Percentiles rank a stretch among this genome's conserved stretches.
phyloP scores from a whole-genome alignment of 805 yeast genomes.

The Candida tibetensis region DNA sequence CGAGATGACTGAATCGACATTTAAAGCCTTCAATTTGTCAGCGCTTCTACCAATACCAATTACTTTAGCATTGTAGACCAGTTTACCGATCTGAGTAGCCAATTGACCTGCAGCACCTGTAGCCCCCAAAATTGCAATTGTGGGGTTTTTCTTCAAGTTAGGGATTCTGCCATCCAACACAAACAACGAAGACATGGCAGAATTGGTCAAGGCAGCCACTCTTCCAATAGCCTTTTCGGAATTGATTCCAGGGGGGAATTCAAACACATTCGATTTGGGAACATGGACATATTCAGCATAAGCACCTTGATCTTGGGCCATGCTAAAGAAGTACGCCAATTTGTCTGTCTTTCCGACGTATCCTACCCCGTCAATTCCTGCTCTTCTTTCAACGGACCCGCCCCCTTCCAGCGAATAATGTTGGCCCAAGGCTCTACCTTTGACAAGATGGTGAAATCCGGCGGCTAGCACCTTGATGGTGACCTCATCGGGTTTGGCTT shows the following conservation, averaged over 20 bases:
- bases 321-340: slow-evolving; percentile 8
- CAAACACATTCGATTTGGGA: slow-evolving; percentile 4
- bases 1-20: slow-evolving; percentile 5
- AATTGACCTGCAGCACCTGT: slow-evolving; percentile 10
- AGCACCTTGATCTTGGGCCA: slow-evolving; percentile 5
- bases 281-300: slow-evolving; percentile 8
- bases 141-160: slow-evolving; percentile 5
- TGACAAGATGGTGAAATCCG: slow-evolving; percentile 11
- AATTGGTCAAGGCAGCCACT: slow-evolving; percentile 12
- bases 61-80: slow-evolving; percentile 8
- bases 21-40: slow-evolving; percentile 2
- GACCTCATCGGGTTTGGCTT: slow-evolving; percentile 10
- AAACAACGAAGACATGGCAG: slow-evolving; percentile 8
- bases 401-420: slow-evolving; percentile 7
- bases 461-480: slow-evolving; percentile 9
- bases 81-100: slow-evolving; percentile 9
- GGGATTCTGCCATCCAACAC: slow-evolving; percentile 10
- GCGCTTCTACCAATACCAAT: slow-evolving; percentile 8
- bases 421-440: slow-evolving; percentile 8
- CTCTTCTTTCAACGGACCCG: slow-evolving; percentile 2
- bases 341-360: slow-evolving; percentile 4
- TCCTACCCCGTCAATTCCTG: slow-evolving; percentile 14
- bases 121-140: slow-evolving; percentile 10
- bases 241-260: slow-evolving; percentile 6
- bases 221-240: slow-evolving; percentile 6